Evolutionary conservation across 2,329 filamentous ascomycete species (phyloP).

Genomic region (Xylaria sp.): DNA sequence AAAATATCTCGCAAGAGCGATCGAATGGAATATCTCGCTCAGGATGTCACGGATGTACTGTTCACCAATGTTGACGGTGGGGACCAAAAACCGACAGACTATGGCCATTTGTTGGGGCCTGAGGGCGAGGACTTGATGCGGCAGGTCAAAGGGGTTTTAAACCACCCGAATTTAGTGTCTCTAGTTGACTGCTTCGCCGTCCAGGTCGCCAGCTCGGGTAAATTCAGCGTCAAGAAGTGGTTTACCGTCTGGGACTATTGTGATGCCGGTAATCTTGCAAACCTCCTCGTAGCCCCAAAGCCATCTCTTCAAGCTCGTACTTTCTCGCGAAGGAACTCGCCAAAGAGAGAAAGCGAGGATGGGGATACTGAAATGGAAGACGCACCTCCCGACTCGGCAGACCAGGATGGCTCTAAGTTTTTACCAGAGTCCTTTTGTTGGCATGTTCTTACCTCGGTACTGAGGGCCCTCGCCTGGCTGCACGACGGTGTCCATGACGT

Average conservation of each 20-base stretch:
- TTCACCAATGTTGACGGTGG: slow-evolving; percentile 20
- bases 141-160: slow-evolving; percentile 54
- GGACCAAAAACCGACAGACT: slow-evolving; percentile 20
- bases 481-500: slow-evolving; percentile 59
- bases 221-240: slow-evolving; percentile 24
- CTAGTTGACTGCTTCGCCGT: slow-evolving; percentile 53
- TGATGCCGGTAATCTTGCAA: slow-evolving; percentile 61
- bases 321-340: background rate
- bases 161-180: slow-evolving; percentile 63
- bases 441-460: slow-evolving; percentile 63
- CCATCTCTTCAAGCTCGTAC: slow-evolving; percentile 13
- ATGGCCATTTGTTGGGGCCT: slow-evolving; percentile 36
- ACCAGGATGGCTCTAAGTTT: slow-evolving; percentile 45
- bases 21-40: slow-evolving; percentile 46
- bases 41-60: slow-evolving; percentile 45
- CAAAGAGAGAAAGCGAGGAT: slow-evolving; percentile 6
- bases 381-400: background rate
- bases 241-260: slow-evolving; percentile 62
- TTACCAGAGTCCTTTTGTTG: slow-evolving; percentile 66
- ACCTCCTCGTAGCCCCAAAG: slow-evolving; percentile 50
- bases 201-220: slow-evolving; percentile 39
- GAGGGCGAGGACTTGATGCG: slow-evolving; percentile 43
- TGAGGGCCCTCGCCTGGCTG: slow-evolving; percentile 63
- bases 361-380: slow-evolving; percentile 40
- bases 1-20: slow-evolving; percentile 45